Evolutionary conservation across 1,284 basidiomycete species (phyloP).

Genomic region (Rhodotorula sp.): DNA sequence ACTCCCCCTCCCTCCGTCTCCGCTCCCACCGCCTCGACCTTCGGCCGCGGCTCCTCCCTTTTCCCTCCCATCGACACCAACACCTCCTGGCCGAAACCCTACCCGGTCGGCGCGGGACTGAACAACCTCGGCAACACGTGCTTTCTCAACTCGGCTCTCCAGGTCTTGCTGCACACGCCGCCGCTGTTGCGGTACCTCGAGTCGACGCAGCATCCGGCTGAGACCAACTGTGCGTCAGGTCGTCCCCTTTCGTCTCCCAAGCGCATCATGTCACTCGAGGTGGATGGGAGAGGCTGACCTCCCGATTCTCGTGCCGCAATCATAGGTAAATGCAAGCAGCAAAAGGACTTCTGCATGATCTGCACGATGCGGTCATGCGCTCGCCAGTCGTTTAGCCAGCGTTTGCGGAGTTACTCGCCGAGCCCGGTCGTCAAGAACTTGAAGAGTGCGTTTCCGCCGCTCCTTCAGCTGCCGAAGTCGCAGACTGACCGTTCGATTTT

Average conservation of each 20-base stretch:
- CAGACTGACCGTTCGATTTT: not conserved
- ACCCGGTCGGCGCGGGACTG: slow-evolving; percentile 63
- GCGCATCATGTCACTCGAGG: not conserved
- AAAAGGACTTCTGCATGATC: slow-evolving; percentile 67
- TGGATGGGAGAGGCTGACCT: not conserved
- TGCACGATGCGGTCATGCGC: slow-evolving; percentile 65
- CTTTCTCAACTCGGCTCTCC: slow-evolving; percentile 92
- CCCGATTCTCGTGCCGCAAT: too few relatives aligned
- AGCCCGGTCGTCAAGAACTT: slow-evolving; percentile 37
- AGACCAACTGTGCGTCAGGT: slow-evolving; percentile 54
- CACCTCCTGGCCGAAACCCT: slow-evolving; percentile 37
- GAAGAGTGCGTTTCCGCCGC: slow-evolving; percentile 31
- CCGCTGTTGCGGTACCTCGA: slow-evolving; percentile 70
- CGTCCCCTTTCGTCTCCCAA: not conserved
- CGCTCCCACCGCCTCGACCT: not conserved
- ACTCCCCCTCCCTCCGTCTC: not conserved
- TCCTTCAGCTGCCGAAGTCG: not conserved
- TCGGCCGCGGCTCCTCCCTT: slow-evolving; percentile 9
- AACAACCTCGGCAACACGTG: slow-evolving; percentile 95
- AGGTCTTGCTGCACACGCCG: slow-evolving; percentile 90
- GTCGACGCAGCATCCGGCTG: slow-evolving; percentile 53
- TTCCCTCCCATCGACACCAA: slow-evolving; percentile 42
- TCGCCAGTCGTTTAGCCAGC: slow-evolving; percentile 50
- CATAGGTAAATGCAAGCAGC: slow-evolving; percentile 42
- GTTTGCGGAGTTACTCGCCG: slow-evolving; percentile 28